These are phyloP conservation scores for Veloporphyrellus conicus DNA, from an alignment of 1,284 basidiomycete species.

Conservation along the genomic window DNA sequence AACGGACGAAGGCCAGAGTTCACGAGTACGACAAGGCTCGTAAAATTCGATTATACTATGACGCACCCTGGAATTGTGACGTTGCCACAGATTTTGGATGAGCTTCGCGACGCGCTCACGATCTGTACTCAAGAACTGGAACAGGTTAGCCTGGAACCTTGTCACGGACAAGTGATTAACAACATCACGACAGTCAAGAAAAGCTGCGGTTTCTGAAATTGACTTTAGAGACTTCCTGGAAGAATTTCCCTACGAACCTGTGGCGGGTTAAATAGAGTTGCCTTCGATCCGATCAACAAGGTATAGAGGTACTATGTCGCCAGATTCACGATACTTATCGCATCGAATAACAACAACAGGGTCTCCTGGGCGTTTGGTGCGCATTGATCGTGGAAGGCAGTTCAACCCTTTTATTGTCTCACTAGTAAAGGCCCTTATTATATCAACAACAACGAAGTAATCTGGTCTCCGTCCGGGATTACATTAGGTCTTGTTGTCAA, in stretches of 20 bases:
- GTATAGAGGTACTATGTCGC: conserved; percentile 10
- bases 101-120: conserved; percentile 18
- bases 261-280: conserved; percentile 14
- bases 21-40: conserved; percentile 21
- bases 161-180: conserved; percentile 2
- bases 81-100: conserved; percentile 17
- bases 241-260: conserved; percentile 8
- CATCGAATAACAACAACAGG: conserved; percentile 6
- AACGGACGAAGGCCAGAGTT: conserved; percentile 15
- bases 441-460: conserved; percentile 17
- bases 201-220: conserved; percentile 13
- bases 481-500: conserved; percentile 22
- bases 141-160: conserved; percentile 11
- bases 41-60: neutral
- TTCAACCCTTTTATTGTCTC: neutral
- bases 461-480: conserved; percentile 26
- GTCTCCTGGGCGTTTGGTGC: conserved; percentile 9
- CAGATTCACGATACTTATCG: conserved; percentile 1
- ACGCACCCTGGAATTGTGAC: conserved; percentile 3
- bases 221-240: conserved; percentile 11
- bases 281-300: conserved; percentile 16
- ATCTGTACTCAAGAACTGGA: conserved; percentile 21
- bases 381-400: neutral
- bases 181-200: conserved; percentile 10
- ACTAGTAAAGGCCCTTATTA: conserved; percentile 12